Evolutionary conservation across 75 land plant species (phyloP), one percentile per base, ranked within the genome.

Genomic region (Cryptomeria japonica): DNA sequence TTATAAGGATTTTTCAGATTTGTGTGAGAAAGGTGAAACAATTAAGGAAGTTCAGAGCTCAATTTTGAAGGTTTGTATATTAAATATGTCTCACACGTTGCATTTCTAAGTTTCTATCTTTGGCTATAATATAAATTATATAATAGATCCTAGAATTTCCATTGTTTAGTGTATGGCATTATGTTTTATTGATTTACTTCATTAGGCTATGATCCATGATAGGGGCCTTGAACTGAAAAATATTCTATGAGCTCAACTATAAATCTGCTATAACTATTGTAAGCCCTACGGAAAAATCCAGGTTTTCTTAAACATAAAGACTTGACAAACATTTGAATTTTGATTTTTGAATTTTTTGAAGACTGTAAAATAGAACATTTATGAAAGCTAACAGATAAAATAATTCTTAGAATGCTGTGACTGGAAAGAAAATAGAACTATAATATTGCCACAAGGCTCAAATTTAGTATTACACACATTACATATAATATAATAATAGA

Each of bases 1-100:
- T 10, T 95, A 79, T 83, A 87, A 41, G 46, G 91, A 90, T 85
- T 93, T 97, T 82, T 22, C 90, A 18, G 96, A 95, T 14, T 87
- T 97, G 78, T 97, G 99, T 84, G 49, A 93, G 72, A 97, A 94
- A 51, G 84, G 88, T 86, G 96, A 95, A 88, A 84, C 95, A 32
- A 79, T 87, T n/a, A 93, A 95, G 84, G 98, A 97, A 93, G 98
- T 96, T 14, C 93, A 80, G 22, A 68, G 75, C 13, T 94, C 98
- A 31, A 86, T 97, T 19, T 38, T 88, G 56, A 92, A 96, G 98
- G 98, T 95, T 16, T 41, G 70, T 79, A 86, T 16, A 39, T 38
- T 16, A 37, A 73, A 22, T 38, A 36, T 86, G 3, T 15, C 19
- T 12, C 19, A 34, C 15, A 18, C 36, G 72, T 85, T 41, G 44